These are phyloP conservation scores for Volvariella volvacea DNA, from an alignment of 1,284 basidiomycete genomes.

Conservation along the genomic window DNA sequence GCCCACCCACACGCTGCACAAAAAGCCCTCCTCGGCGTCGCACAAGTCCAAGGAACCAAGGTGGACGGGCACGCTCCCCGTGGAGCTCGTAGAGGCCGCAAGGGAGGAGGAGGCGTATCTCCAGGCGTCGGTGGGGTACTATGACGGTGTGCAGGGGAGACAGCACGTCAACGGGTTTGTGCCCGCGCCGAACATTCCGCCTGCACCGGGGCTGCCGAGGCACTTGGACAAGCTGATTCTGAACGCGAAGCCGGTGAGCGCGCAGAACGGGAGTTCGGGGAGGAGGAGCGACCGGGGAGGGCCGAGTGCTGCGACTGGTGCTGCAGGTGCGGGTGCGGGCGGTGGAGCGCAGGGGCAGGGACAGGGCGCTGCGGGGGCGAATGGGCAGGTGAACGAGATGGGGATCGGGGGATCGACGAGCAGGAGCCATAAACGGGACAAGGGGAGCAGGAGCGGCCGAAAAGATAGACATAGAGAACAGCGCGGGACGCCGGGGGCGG, in stretches of 20 bases:
- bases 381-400: slow-evolving; percentile 11
- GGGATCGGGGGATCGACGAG: slow-evolving; percentile 1
- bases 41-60: slow-evolving; percentile 21
- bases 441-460: slow-evolving; percentile 4
- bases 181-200: slow-evolving; percentile 70
- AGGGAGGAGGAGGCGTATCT: slow-evolving; percentile 78
- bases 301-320: slow-evolving; percentile 10
- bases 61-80: slow-evolving; percentile 77
- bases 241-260: slow-evolving; percentile 47
- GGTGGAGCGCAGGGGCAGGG: slow-evolving; percentile 25
- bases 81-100: slow-evolving; percentile 72
- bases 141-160: slow-evolving; percentile 19
- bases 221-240: slow-evolving; percentile 94
- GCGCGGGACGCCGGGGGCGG: slow-evolving; percentile 1
- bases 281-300: slow-evolving; percentile 9
- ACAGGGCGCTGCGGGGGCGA: slow-evolving; percentile 19
- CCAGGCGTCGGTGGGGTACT: slow-evolving; percentile 35
- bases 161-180: slow-evolving; percentile 34
- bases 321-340: slow-evolving; percentile 21
- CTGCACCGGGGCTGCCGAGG: slow-evolving; percentile 81
- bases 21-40: slow-evolving; percentile 18
- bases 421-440: slow-evolving; percentile 9
- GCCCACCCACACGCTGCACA: slow-evolving; percentile 12
- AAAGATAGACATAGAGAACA: neutral
- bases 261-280: slow-evolving; percentile 16